These are phyloP conservation scores for Aspergillus quadrilineatus DNA, from an alignment of 2,329 filamentous ascomycete genomes.

Conservation along the genomic window DNA sequence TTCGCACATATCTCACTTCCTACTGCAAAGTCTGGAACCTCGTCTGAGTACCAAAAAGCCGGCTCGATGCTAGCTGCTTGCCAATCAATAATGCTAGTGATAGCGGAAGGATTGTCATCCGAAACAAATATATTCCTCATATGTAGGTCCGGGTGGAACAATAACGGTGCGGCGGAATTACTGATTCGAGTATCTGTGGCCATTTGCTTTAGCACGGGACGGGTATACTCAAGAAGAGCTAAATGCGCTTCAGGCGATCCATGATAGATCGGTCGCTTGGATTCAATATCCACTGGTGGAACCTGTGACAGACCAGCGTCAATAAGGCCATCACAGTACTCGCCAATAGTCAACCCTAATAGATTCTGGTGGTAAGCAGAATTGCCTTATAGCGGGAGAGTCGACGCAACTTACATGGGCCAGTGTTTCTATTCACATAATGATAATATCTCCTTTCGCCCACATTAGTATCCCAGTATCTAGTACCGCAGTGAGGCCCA, in stretches of 20 bases:
- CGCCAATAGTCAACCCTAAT: constrained; percentile 34
- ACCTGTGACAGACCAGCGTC: constrained; percentile 41
- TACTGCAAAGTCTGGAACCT: constrained; percentile 42
- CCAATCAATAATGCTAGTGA: constrained; percentile 46
- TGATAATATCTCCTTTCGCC: constrained; percentile 33
- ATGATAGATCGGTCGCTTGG: constrained; percentile 31
- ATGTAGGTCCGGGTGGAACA: constrained; percentile 45
- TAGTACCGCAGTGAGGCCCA: constrained; percentile 31
- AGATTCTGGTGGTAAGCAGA: constrained; percentile 11
- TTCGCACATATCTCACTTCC: constrained; percentile 31
- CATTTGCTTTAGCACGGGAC: constrained; percentile 32
- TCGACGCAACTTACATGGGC: constrained; percentile 36
- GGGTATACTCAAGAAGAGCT: constrained; percentile 31
- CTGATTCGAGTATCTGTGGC: constrained; percentile 27
- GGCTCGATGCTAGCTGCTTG: constrained; percentile 43
- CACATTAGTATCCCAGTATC: constrained; percentile 24
- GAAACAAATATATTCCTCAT: constrained; percentile 47
- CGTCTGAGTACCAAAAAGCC: constrained; percentile 41
- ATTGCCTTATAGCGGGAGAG: neutral
- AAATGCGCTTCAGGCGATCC: constrained; percentile 37
- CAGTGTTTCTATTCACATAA: constrained; percentile 32
- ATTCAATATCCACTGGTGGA: constrained; percentile 23
- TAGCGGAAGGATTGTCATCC: constrained; percentile 36
- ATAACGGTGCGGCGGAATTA: constrained; percentile 28
- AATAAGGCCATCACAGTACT: constrained; percentile 40